Evolutionary conservation across 148 eudicot species (phyloP), one percentile per base, ranked within the genome.

Genomic region (Rheum nobile): DNA sequence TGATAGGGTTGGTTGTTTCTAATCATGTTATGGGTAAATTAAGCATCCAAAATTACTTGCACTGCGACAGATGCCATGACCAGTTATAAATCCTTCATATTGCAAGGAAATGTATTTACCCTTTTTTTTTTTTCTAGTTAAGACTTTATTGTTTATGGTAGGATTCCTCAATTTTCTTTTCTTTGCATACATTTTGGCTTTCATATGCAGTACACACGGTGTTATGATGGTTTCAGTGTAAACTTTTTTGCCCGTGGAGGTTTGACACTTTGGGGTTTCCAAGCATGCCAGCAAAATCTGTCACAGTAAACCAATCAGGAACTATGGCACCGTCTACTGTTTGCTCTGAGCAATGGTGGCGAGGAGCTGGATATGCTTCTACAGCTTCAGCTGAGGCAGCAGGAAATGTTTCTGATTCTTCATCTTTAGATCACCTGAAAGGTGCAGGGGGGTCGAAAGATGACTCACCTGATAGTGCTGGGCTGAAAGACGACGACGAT

Each of bases 261-360:
- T 4, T 57, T 57, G 16, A 65, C 21, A 65, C 70, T 74, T 21
- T 8, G 65, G 65, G 28, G 5, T 41, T 29, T n/a, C 46, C 82
- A 79, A 91, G 85, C 81, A 92, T 92, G 96, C 97, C 84, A 76
- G 76, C 93, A 37, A 87, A 86, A 39, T 78, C 92, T 54, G 72
- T 77, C 46, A 71, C 82, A 69, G 71, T 73, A 38, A 79, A 76
- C 50, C 85, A 74, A 76, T 71, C 77, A 39, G 87, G 81, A 34
- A 71, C 77, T n/a, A 32, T 77, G 73, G 74, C 82, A 43, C 87
- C 82, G 16, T 81, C 91, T 44, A 55, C 81, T 57, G 78, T 65
- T 48, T 82, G 83, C 81, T 73, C 89, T 72, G 92, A 84, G 39
- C 89, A 86, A 52, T 88, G 96, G 93, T 87, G 91, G 93, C 84